These are phyloP conservation scores for Picea abies DNA, from an alignment of 83 land plant genomes.

Conservation along the genomic window DNA sequence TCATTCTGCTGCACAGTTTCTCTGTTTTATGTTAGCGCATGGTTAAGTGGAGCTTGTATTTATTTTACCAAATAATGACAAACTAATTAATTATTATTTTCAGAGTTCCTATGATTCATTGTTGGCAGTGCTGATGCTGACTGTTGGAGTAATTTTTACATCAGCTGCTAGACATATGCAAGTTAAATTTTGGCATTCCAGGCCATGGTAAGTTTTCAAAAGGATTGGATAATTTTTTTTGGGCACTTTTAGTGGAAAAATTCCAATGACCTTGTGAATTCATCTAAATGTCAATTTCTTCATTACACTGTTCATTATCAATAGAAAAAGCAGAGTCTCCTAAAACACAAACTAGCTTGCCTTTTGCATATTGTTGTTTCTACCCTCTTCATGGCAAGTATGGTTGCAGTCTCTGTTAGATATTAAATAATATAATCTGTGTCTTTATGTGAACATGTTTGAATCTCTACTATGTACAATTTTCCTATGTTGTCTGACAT, in stretches of 20 bases:
- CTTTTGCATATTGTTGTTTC: no score
- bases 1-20: neutral
- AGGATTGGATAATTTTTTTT: neutral
- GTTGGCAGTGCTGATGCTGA: conserved; percentile 49
- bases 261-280: neutral
- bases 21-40: neutral
- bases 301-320: neutral
- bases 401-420: no score
- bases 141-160: conserved; percentile 36
- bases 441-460: no score
- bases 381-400: no score
- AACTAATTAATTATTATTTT: neutral
- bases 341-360: no score
- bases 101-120: conserved; percentile 77
- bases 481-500: no score
- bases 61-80: neutral
- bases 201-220: neutral
- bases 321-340: neutral
- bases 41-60: neutral
- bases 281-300: neutral
- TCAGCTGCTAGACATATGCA: no score
- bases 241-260: neutral
- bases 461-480: no score
- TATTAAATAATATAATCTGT: no score
- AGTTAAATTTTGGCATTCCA: neutral